phyloP scores from a whole-genome alignment of 345 rosid genomes.

The Aurinia saxatilis region DNA sequence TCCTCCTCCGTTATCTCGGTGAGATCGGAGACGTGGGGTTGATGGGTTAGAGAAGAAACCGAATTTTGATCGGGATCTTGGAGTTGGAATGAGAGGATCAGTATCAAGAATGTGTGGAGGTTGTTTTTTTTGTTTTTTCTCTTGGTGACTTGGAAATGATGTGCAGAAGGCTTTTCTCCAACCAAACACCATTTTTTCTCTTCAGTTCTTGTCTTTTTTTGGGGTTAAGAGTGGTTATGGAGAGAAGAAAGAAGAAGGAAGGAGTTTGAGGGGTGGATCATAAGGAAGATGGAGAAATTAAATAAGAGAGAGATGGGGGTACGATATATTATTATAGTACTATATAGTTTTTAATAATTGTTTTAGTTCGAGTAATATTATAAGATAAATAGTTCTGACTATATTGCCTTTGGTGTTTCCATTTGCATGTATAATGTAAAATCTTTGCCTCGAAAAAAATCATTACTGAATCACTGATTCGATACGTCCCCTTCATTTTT shows the following conservation, averaged over 20 bases:
- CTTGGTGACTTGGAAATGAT: conserved; percentile 50
- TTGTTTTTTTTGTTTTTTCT: conserved; percentile 17
- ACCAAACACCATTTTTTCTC: conserved; percentile 23
- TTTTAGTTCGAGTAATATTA: background rate
- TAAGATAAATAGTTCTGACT: too few species aligned
- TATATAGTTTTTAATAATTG: background rate
- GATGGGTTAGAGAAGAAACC: conserved; percentile 74
- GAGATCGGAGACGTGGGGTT: conserved; percentile 58
- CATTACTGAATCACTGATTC: conserved; percentile 14
- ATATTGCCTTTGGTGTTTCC: conserved; percentile 9
- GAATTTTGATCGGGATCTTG: conserved; percentile 55
- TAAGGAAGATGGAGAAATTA: conserved; percentile 26
- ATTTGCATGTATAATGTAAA: conserved; percentile 19
- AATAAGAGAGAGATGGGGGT: conserved; percentile 15
- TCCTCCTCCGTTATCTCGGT: conserved; percentile 20
- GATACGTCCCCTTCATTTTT: background rate
- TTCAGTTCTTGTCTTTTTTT: background rate
- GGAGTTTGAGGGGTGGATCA: too few species aligned
- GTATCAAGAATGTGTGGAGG: background rate
- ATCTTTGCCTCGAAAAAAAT: conserved; percentile 16
- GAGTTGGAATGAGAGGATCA: conserved; percentile 22
- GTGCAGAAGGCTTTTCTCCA: conserved; percentile 50
- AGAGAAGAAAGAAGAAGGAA: background rate
- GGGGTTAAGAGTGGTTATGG: background rate
- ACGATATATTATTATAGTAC: background rate